These are phyloP conservation scores for Sphagnum contortum DNA, from an alignment of 225 moss, liverwort and hornwort species.

Conservation along the genomic window DNA sequence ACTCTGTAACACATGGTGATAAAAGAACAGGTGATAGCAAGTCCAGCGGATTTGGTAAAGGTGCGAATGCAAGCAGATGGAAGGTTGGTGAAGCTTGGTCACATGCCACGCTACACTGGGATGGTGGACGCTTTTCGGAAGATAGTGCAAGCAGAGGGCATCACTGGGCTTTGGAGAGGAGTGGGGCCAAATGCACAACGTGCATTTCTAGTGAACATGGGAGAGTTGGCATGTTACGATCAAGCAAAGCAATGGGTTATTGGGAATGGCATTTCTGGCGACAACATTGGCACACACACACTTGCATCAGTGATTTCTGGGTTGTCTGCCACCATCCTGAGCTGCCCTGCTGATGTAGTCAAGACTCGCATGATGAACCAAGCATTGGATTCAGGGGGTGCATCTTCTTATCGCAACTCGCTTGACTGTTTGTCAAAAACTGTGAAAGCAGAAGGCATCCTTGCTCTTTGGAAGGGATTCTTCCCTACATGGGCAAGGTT, in stretches of 20 bases:
- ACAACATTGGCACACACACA: conserved; percentile 74
- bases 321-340: conserved; percentile 69
- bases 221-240: conserved; percentile 94
- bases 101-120: conserved; percentile 65
- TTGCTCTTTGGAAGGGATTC: conserved; percentile 94
- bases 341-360: conserved; percentile 92
- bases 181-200: conserved; percentile 92
- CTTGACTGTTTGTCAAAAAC: conserved; percentile 73
- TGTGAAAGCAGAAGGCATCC: conserved; percentile 67
- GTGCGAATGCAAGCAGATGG: conserved; percentile 98
- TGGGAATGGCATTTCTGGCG: conserved; percentile 34
- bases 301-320: conserved; percentile 81
- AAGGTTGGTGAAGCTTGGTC: conserved; percentile 53
- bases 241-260: conserved; percentile 87
- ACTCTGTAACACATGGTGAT: neutral
- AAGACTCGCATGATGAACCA: conserved; percentile 99
- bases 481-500: conserved; percentile 84
- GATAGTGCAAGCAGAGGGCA: conserved; percentile 65
- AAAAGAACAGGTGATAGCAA: conserved; percentile 66
- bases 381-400: conserved; percentile 11
- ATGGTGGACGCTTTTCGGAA: conserved; percentile 63
- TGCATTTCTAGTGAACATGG: conserved; percentile 97
- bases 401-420: conserved; percentile 43
- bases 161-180: conserved; percentile 81
- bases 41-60: conserved; percentile 93